These are phyloP conservation scores for Yamadazyma triangularis DNA, from an alignment of 1,139 yeast species.

Conservation along the genomic window DNA sequence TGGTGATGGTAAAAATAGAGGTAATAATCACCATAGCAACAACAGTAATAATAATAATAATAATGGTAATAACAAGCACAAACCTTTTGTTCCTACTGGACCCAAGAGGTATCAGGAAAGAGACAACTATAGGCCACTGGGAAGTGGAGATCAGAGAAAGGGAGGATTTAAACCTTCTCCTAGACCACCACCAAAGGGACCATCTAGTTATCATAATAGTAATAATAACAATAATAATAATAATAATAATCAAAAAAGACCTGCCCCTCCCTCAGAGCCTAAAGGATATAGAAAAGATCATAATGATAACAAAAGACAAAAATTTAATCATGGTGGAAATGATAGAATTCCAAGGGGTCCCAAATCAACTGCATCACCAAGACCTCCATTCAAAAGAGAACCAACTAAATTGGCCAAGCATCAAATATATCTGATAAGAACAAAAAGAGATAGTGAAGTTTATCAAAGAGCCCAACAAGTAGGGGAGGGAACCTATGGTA, in stretches of 20 bases:
- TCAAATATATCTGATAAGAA: constrained; percentile 34
- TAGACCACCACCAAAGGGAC: constrained; percentile 9
- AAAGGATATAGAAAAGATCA: constrained; percentile 14
- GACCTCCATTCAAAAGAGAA: no score
- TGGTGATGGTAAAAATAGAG: no score
- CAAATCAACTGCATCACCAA: constrained; percentile 2
- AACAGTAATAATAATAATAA: not conserved
- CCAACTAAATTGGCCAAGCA: constrained; percentile 14
- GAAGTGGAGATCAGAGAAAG: constrained; percentile 2
- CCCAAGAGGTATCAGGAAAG: constrained; percentile 15
- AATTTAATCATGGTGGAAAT: not conserved
- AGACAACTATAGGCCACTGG: constrained; percentile 15
- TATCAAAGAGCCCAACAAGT: constrained; percentile 42
- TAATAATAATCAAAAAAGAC: constrained; percentile 2
- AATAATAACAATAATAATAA: constrained; percentile 3
- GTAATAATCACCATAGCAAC: constrained; percentile 1
- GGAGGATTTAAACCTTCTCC: constrained; percentile 2
- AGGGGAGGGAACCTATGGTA: constrained; percentile 51
- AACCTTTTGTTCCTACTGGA: constrained; percentile 10
- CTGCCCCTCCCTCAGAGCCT: constrained; percentile 17
- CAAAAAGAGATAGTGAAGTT: constrained; percentile 22
- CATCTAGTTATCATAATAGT: constrained; percentile 6
- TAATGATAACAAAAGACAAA: constrained; percentile 12
- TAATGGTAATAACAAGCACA: not conserved
- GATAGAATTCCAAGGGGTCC: constrained; percentile 5